A percentile compares a stretch with the other conserved stretches of the same genome.
Evolutionary conservation across 1,139 yeast species (phyloP).

Genomic region (Saccharomycopsis hybrid): DNA sequence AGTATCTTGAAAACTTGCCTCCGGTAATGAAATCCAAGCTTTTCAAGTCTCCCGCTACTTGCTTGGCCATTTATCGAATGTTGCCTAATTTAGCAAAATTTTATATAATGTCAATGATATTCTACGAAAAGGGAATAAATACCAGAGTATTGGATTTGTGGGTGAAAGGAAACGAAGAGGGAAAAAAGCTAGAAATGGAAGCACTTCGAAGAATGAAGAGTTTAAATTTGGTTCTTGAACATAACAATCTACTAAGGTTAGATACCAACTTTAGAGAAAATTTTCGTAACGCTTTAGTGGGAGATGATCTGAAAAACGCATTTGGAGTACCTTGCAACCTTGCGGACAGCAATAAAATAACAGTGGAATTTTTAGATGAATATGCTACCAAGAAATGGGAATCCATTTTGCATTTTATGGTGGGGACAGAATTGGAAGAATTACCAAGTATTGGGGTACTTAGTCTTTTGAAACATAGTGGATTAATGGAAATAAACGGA

Average conservation of each 20-base stretch:
- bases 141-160: constrained; percentile 66
- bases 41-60: constrained; percentile 84
- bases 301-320: constrained; percentile 46
- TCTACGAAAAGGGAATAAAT: constrained; percentile 68
- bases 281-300: constrained; percentile 79
- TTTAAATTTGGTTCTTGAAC: constrained; percentile 68
- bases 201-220: constrained; percentile 73
- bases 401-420: constrained; percentile 93
- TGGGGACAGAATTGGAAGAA: constrained; percentile 69
- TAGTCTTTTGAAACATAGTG: constrained; percentile 63
- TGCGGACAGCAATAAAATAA: constrained; percentile 41
- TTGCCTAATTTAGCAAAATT: constrained; percentile 87
- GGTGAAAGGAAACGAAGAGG: constrained; percentile 55
- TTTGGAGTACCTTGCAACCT: constrained; percentile 51
- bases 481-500: constrained; percentile 66
- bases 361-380: constrained; percentile 58
- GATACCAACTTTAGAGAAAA: constrained; percentile 71
- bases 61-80: constrained; percentile 81
- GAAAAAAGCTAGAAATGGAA: constrained; percentile 49
- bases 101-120: constrained; percentile 80
- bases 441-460: constrained; percentile 68
- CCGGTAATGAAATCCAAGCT: constrained; percentile 73
- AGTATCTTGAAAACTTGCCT: constrained; percentile 84
- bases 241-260: constrained; percentile 49
- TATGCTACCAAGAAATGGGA: constrained; percentile 93